Evolutionary conservation across 495 filamentous ascomycete species (phyloP).

Genomic region (Hypoxylon intermedium): DNA sequence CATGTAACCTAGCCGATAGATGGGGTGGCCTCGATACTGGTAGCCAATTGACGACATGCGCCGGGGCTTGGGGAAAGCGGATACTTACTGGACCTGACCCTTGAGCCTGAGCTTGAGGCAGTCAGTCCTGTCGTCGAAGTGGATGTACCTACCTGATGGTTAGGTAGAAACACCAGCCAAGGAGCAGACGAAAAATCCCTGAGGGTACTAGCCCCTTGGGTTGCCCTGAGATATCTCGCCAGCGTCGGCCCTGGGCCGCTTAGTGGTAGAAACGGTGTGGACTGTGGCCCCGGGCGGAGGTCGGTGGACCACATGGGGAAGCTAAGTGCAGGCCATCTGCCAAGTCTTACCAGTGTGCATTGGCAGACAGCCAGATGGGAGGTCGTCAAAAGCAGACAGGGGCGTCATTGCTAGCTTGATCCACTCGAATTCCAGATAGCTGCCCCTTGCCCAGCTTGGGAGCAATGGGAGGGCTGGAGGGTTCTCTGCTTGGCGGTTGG

Average conservation of each 20-base stretch:
- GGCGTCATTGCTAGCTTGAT: neutral
- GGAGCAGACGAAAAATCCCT: constrained; percentile 13
- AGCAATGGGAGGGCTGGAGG: too few species aligned
- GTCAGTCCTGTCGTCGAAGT: constrained; percentile 10
- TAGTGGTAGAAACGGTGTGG: constrained; percentile 15
- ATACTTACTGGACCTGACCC: constrained; percentile 22
- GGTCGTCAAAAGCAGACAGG: constrained; percentile 15
- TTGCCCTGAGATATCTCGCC: constrained; percentile 31
- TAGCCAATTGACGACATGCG: constrained; percentile 32
- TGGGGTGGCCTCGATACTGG: constrained; percentile 24
- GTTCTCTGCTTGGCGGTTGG: constrained; percentile 29
- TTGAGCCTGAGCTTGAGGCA: too few species aligned
- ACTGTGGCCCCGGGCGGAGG: constrained; percentile 14
- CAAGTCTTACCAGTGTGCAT: constrained; percentile 23
- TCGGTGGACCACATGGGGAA: constrained; percentile 37
- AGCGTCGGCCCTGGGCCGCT: constrained; percentile 4
- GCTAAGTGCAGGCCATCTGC: constrained; percentile 33
- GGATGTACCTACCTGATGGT: constrained; percentile 3
- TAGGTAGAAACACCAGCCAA: constrained; percentile 5
- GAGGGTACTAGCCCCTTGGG: constrained; percentile 17
- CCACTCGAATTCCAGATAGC: constrained; percentile 24
- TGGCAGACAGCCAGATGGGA: constrained; percentile 17
- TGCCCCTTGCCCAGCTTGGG: constrained; percentile 16
- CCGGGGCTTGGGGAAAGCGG: constrained; percentile 36
- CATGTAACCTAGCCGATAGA: constrained; percentile 31